A percentile compares a stretch with the other conserved stretches of the same genome.
phyloP scores from a whole-genome alignment of 805 yeast genomes.

The Citeromyces matritensis region DNA sequence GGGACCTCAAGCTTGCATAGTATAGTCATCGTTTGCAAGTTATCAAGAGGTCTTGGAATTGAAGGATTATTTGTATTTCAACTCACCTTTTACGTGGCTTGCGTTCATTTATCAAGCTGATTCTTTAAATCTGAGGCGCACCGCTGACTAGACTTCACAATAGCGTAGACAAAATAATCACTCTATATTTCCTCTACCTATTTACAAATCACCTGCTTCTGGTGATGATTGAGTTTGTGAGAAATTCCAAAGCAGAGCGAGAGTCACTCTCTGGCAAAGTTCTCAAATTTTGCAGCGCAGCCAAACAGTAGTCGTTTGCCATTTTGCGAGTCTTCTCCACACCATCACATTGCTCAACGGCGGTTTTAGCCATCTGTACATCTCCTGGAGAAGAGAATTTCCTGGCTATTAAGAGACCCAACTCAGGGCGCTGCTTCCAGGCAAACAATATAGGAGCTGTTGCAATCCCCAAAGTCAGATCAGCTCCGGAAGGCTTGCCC shows the following conservation, averaged over 20 bases:
- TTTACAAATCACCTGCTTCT: conserved; percentile 42
- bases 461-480: conserved; percentile 83
- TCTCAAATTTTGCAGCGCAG: conserved; percentile 60
- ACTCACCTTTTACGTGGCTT: neutral
- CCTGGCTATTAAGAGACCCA: conserved; percentile 73
- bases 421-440: conserved; percentile 76
- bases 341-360: conserved; percentile 61
- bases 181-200: no score
- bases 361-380: conserved; percentile 62
- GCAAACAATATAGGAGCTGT: conserved; percentile 95
- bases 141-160: no score
- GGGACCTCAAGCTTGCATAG: no score
- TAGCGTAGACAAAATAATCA: no score
- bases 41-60: neutral
- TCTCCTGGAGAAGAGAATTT: conserved; percentile 76
- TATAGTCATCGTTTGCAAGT: no score
- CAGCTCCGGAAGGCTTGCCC: conserved; percentile 96
- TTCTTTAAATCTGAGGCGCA: no score
- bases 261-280: conserved; percentile 80
- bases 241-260: conserved; percentile 69
- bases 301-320: conserved; percentile 66
- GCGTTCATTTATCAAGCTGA: no score
- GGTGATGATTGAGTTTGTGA: conserved; percentile 72
- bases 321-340: conserved; percentile 59
- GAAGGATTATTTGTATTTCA: neutral